Conservation (phyloP, 305 asterid species). For the Solanum chacoense region DNA sequence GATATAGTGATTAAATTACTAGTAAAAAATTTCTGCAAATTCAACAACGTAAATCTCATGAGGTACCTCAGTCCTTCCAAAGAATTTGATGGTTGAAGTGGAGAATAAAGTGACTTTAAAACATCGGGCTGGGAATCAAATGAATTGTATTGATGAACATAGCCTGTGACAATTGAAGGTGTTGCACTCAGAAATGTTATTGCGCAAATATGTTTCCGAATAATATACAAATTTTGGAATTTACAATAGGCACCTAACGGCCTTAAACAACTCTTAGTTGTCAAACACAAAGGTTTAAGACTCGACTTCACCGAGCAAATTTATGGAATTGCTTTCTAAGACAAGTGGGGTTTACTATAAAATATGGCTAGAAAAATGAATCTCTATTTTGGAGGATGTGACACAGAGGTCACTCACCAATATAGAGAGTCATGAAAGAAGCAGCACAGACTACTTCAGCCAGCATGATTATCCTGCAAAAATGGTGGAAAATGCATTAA, state of each 20-base stretch:
- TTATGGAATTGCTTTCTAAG: not conserved
- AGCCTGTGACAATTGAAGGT: conserved; percentile 32
- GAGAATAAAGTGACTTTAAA: conserved; percentile 84
- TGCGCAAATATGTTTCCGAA: not conserved
- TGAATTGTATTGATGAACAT: conserved; percentile 84
- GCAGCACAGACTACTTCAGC: conserved; percentile 80
- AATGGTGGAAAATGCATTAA: conserved; percentile 10
- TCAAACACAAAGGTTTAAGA: not conserved
- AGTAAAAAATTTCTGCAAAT: not conserved
- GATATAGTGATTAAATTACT: not conserved
- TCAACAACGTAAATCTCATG: not conserved
- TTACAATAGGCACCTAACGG: not conserved
- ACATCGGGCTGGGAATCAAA: conserved; percentile 94
- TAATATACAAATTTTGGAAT: not conserved
- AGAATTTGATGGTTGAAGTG: conserved; percentile 80
- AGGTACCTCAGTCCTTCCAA: conserved; percentile 74
- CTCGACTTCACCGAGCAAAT: not conserved
- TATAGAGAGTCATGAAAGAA: conserved; percentile 67
- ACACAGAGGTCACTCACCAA: conserved; percentile 46
- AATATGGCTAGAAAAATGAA: not conserved
- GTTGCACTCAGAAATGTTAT: not conserved
- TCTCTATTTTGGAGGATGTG: not conserved
- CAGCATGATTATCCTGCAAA: conserved; percentile 77
- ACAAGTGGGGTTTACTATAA: not conserved
- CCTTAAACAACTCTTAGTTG: not conserved